A percentile compares a stretch with the other conserved stretches of the same genome.
Conservation (phyloP, 2,329 filamentous ascomycete species). For the Aspergillus sp. region DNA sequence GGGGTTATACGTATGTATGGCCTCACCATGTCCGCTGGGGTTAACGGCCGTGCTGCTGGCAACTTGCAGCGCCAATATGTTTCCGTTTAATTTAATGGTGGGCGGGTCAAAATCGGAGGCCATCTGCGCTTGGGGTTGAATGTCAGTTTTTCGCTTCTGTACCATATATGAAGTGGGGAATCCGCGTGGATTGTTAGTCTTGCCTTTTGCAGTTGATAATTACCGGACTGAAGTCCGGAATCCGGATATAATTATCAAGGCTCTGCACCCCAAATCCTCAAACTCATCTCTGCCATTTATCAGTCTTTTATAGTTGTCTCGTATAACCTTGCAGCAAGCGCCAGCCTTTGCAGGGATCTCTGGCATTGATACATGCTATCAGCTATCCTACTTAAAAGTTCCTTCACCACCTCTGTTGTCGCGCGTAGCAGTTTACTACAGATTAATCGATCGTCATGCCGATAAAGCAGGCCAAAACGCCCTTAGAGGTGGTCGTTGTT, state of each 20-base stretch:
- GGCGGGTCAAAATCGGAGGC: not conserved
- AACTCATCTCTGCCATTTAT: not conserved
- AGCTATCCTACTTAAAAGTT: not conserved
- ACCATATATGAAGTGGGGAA: not conserved
- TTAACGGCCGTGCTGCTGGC: not conserved
- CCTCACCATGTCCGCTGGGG: not conserved
- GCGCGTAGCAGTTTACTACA: not conserved
- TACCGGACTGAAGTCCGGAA: not conserved
- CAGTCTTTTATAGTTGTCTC: not conserved
- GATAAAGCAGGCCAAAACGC: conserved; percentile 24
- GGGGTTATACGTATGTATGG: not conserved
- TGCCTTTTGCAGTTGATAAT: not conserved
- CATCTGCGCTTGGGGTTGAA: not conserved
- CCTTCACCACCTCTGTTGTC: too few relatives aligned
- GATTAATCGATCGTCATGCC: conserved; percentile 16
- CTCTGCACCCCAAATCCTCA: conserved; percentile 1
- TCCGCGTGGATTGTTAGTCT: not conserved
- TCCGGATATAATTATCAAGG: conserved; percentile 8
- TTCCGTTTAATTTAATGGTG: not conserved
- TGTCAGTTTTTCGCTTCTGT: not conserved
- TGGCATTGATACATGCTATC: not conserved
- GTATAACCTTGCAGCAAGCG: not conserved
- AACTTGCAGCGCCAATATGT: not conserved
- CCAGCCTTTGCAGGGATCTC: not conserved
- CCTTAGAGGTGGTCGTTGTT: conserved; percentile 34